Evolutionary conservation across 2,329 filamentous ascomycete genomes (phyloP), one percentile per base, ranked within the genome.

Genomic region (Moelleriella libera): DNA sequence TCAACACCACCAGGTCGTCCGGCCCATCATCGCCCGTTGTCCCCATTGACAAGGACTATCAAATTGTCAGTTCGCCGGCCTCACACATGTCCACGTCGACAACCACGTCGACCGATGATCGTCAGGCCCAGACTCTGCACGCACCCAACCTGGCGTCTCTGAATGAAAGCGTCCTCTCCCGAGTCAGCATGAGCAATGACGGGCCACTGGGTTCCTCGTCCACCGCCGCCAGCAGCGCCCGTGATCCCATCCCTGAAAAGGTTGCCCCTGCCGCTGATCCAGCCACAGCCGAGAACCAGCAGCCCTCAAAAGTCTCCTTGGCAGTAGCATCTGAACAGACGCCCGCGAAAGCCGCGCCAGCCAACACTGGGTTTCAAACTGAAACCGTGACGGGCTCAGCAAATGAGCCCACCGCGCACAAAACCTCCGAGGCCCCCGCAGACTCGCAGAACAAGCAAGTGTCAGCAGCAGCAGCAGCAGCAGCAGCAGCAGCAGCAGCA

Each of bases 1-100:
- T n/a, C 14, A 7, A 11, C n/a, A 14, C 10, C 40, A 21, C n/a
- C 40, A 41, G 11, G 14, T n/a, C 11, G 9, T 14, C 40, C 14
- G 40, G 40, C 40, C 28, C 60, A 56, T 58, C 58, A 14, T 57
- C 60, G 1, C 58, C 63, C 14, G 40, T 41, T n/a, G 40, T 41
- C 14, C 63, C 65, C 30, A 66, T 68, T 30, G 59, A 63, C 6
- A 65, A 54, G 48, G 61, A 59, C 51, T 67, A 69, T 41, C 60
- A 66, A 47, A 59, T 65, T 40, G 53, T 64, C 49, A 63, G 56
- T 46, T 51, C 60, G 14, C 63, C 58, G 0, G 57, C 51, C 10
- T 58, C 59, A 5, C 54, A 60, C 41, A 50, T 55, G 21, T 45
- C 54, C 21, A 21, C 21, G 21, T 21, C 21, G 21, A 21, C 21